Percentiles rank a stretch among this genome's conserved stretches.
Conservation (phyloP, 2,329 filamentous ascomycete genomes). For the Emergomyces africanus region DNA sequence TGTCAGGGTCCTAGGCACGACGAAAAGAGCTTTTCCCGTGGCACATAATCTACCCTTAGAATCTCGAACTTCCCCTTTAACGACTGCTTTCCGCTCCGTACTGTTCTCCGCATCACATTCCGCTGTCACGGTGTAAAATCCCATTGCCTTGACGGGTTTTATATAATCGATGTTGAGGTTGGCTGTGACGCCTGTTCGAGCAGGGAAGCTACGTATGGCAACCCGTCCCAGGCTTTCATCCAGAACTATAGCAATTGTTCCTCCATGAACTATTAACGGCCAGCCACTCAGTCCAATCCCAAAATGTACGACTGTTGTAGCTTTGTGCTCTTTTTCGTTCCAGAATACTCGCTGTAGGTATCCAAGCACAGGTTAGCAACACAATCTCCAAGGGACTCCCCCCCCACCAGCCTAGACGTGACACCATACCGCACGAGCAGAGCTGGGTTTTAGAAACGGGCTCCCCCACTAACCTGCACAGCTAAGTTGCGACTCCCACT, state of each 20-base stretch:
- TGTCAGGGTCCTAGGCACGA: slow-evolving; percentile 41
- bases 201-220: slow-evolving; percentile 38
- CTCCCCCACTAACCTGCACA: slow-evolving; percentile 25
- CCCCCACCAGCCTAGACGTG: slow-evolving; percentile 3
- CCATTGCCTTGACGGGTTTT: slow-evolving; percentile 44
- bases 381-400: not conserved
- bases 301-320: slow-evolving; percentile 54
- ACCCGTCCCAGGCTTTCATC: slow-evolving; percentile 58
- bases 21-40: slow-evolving; percentile 45
- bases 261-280: slow-evolving; percentile 61
- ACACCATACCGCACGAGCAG: slow-evolving; percentile 1
- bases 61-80: slow-evolving; percentile 23
- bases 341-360: slow-evolving; percentile 49
- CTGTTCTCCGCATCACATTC: slow-evolving; percentile 30
- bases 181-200: slow-evolving; percentile 43
- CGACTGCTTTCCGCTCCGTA: slow-evolving; percentile 27
- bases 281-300: slow-evolving; percentile 54
- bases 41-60: slow-evolving; percentile 44
- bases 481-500: slow-evolving; percentile 28
- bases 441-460: not conserved
- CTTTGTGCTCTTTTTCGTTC: slow-evolving; percentile 44
- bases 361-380: not conserved
- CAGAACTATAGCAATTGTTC: slow-evolving; percentile 53
- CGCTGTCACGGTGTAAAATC: slow-evolving; percentile 49
- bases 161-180: slow-evolving; percentile 50